Conservation (phyloP, 306 rosid species). For the Corylus heterophylla region DNA sequence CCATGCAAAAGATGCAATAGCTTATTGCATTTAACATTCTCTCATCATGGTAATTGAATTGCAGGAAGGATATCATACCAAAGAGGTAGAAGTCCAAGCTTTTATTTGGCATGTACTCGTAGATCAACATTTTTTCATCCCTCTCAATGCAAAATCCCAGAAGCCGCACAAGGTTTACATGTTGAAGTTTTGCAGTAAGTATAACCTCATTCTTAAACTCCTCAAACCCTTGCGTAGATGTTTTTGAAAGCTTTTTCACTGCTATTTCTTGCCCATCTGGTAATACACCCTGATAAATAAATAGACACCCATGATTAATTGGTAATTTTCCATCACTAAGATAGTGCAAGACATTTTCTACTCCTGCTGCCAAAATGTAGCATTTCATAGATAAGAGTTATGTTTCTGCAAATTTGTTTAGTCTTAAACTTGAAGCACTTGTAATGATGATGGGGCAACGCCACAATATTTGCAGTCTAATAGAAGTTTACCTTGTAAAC, state of each 20-base stretch:
- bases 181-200: conserved; percentile 49
- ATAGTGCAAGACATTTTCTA: not conserved
- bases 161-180: conserved; percentile 41
- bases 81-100: conserved; percentile 49
- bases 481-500: conserved; percentile 41
- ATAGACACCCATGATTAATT: not conserved
- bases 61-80: conserved; percentile 12
- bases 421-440: not conserved
- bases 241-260: not conserved
- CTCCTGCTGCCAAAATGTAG: not conserved
- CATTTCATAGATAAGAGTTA: not conserved
- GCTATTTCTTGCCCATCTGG: not conserved
- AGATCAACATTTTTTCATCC: conserved; percentile 47
- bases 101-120: conserved; percentile 53
- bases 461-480: not conserved
- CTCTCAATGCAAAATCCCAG: conserved; percentile 40
- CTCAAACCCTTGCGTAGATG: conserved; percentile 17
- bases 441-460: not conserved
- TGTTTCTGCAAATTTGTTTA: not conserved
- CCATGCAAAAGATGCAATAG: not conserved
- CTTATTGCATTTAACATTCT: not conserved
- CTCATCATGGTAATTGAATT: not conserved
- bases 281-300: not conserved
- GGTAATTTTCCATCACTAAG: too few species aligned
- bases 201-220: conserved; percentile 54